phyloP scores from a whole-genome alignment of 2,329 filamentous ascomycete genomes.

The Scorias spongiosa region DNA sequence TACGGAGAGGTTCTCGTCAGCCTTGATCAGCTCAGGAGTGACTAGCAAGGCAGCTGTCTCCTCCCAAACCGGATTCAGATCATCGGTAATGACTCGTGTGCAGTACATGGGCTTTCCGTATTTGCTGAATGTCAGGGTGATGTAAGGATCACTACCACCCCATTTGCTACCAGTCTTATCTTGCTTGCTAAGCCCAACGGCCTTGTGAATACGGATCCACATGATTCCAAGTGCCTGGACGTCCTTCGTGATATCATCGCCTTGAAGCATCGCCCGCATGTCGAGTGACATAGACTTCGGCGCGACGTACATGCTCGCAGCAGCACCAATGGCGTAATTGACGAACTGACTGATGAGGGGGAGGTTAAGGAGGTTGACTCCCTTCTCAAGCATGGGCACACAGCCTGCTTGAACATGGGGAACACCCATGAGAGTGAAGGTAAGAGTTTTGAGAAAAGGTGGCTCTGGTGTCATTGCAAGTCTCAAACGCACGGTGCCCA shows the following conservation, averaged over 20 bases:
- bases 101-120: conserved; percentile 97
- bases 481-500: conserved; percentile 71
- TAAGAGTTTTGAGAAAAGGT: conserved; percentile 81
- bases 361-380: conserved; percentile 80
- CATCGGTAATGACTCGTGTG: conserved; percentile 87
- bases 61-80: conserved; percentile 84
- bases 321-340: conserved; percentile 82
- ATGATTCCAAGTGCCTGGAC: conserved; percentile 75
- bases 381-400: conserved; percentile 79
- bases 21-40: conserved; percentile 79
- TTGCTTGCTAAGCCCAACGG: conserved; percentile 77
- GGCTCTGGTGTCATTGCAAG: conserved; percentile 78
- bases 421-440: conserved; percentile 85
- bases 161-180: conserved; percentile 67
- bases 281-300: conserved; percentile 82
- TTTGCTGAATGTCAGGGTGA: conserved; percentile 87
- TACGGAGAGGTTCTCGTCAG: conserved; percentile 80
- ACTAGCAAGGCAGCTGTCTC: conserved; percentile 77
- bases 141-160: conserved; percentile 88
- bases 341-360: conserved; percentile 93
- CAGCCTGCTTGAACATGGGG: conserved; percentile 83
- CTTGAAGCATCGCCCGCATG: conserved; percentile 75
- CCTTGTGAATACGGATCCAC: conserved; percentile 83
- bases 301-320: conserved; percentile 79
- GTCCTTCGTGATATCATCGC: conserved; percentile 84